Percentiles rank a stretch among this genome's conserved stretches.
These are phyloP conservation scores for Ophiostoma ulmi DNA, from an alignment of 2,329 filamentous ascomycete species.

Conservation along the genomic window DNA sequence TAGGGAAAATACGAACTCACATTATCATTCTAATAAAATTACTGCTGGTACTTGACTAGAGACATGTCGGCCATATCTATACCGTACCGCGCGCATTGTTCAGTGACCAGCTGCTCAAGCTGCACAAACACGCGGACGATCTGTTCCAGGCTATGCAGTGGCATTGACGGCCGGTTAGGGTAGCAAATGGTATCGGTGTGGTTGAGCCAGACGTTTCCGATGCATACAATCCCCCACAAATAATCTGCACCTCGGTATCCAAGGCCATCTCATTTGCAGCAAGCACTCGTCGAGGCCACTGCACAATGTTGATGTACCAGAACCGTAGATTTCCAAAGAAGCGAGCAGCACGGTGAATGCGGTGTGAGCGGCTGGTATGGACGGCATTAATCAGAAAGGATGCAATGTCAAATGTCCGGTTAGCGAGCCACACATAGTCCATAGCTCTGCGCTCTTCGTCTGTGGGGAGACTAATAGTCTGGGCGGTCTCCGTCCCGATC, in stretches of 20 bases:
- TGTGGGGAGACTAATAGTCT: neutral
- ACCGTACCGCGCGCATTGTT: too few relatives aligned
- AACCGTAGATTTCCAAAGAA: neutral
- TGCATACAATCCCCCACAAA: neutral
- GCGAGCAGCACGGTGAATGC: neutral
- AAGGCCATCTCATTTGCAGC: neutral
- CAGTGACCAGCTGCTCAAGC: neutral
- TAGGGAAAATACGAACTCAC: too few relatives aligned
- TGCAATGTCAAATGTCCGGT: neutral
- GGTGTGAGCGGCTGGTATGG: neutral
- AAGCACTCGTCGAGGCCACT: neutral
- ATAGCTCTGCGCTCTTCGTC: neutral
- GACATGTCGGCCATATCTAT: too few relatives aligned
- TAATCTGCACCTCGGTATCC: neutral
- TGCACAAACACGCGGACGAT: neutral
- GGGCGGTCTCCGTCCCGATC: too few relatives aligned
- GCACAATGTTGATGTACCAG: neutral
- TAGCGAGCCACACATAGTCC: neutral
- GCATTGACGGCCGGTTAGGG: neutral
- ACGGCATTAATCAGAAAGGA: neutral
- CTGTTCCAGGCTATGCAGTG: neutral
- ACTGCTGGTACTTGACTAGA: too few relatives aligned
- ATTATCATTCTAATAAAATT: too few relatives aligned
- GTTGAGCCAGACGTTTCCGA: neutral
- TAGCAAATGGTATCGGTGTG: neutral